These are phyloP conservation scores for Coemansia sp. DNA, from an alignment of 192 early-diverging fungal species.

Conservation along the genomic window DNA sequence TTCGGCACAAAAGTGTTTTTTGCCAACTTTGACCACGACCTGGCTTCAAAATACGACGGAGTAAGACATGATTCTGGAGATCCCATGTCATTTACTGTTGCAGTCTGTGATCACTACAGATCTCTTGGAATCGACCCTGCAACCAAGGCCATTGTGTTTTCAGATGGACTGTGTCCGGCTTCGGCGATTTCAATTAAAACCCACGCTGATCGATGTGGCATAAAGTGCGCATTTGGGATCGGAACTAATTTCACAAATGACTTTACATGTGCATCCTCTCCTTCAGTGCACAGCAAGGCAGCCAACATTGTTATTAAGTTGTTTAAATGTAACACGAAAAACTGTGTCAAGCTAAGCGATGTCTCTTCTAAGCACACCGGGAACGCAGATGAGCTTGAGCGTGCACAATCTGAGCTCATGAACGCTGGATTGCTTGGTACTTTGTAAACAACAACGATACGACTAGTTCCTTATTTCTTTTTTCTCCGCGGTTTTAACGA, in stretches of 20 bases:
- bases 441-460: background rate
- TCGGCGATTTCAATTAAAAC: slow-evolving; percentile 56
- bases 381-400: slow-evolving; percentile 49
- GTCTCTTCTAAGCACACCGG: slow-evolving; percentile 64
- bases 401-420: slow-evolving; percentile 47
- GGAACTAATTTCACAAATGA: slow-evolving; percentile 79
- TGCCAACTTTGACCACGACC: slow-evolving; percentile 55
- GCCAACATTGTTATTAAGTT: slow-evolving; percentile 80
- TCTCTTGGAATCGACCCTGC: slow-evolving; percentile 58
- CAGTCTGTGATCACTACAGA: slow-evolving; percentile 60
- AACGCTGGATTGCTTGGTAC: slow-evolving; percentile 14
- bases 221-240: slow-evolving; percentile 67
- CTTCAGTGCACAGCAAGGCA: slow-evolving; percentile 42
- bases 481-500: background rate
- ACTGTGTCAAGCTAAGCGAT: slow-evolving; percentile 73
- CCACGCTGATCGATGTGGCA: slow-evolving; percentile 44
- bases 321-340: slow-evolving; percentile 55
- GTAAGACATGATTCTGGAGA: slow-evolving; percentile 79
- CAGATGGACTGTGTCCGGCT: slow-evolving; percentile 63
- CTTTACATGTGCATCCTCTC: slow-evolving; percentile 44
- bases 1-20: slow-evolving; percentile 68
- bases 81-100: slow-evolving; percentile 60
- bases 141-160: slow-evolving; percentile 70
- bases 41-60: slow-evolving; percentile 58
- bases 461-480: background rate